Evolutionary conservation across 108 stramenopile species (phyloP).

Genomic region (Cylindrotheca fusiformis): DNA sequence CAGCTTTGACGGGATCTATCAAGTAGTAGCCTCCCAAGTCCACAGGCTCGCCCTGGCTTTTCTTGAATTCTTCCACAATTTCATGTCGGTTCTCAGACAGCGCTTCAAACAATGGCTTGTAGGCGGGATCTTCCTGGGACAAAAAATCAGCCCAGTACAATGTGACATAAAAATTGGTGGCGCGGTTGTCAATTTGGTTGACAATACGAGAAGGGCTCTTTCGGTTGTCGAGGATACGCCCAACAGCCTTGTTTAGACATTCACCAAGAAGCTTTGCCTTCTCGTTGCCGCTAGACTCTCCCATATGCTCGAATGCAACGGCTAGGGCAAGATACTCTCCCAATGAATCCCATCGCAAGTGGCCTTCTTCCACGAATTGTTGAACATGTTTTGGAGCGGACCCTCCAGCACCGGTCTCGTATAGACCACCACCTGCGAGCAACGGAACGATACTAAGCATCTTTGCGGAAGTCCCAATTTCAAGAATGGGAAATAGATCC

Average conservation of each 20-base stretch:
- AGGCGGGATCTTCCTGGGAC: slow-evolving; percentile 74
- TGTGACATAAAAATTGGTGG: slow-evolving; percentile 88
- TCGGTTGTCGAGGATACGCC: slow-evolving; percentile 81
- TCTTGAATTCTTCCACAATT: slow-evolving; percentile 88
- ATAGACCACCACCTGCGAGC: slow-evolving; percentile 88
- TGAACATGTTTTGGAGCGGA: slow-evolving; percentile 94
- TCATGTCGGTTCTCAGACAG: slow-evolving; percentile 61
- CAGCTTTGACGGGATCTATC: slow-evolving; percentile 71
- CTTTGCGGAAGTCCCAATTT: slow-evolving; percentile 92
- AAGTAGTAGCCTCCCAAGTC: slow-evolving; percentile 92
- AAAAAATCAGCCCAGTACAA: slow-evolving; percentile 94
- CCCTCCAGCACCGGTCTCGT: slow-evolving; percentile 94
- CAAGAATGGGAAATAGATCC: slow-evolving; percentile 93
- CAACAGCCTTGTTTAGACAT: slow-evolving; percentile 84
- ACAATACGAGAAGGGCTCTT: slow-evolving; percentile 86
- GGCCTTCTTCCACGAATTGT: slow-evolving; percentile 88
- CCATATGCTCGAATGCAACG: slow-evolving; percentile 77
- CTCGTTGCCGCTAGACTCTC: slow-evolving; percentile 49
- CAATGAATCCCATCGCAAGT: slow-evolving; percentile 89
- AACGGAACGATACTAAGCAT: slow-evolving; percentile 95
- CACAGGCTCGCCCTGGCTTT: slow-evolving; percentile 76
- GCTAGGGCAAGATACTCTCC: slow-evolving; percentile 82
- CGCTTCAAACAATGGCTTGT: slow-evolving; percentile 69
- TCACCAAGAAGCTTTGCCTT: slow-evolving; percentile 79
- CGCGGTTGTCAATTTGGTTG: slow-evolving; percentile 93